phyloP scores from a whole-genome alignment of 2,329 filamentous ascomycete species.

The Golovinomyces cichoracearum region DNA sequence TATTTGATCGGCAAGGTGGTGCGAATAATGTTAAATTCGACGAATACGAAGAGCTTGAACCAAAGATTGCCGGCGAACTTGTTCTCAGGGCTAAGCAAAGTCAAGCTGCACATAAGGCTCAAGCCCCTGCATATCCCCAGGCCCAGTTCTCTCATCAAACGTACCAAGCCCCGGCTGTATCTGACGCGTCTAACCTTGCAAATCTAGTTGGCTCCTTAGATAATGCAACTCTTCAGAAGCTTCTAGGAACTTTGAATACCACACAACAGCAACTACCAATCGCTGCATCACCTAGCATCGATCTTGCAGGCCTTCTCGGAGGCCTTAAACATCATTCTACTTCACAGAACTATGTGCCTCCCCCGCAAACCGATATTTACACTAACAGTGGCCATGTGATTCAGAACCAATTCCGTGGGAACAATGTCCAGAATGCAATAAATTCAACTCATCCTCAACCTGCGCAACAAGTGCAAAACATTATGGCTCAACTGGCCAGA shows the following conservation, averaged over 20 bases:
- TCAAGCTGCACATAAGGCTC: constrained; percentile 16
- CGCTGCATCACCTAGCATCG: constrained; percentile 16
- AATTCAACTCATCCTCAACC: constrained; percentile 16
- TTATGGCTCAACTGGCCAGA: constrained; percentile 46
- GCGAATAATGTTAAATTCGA: constrained; percentile 55
- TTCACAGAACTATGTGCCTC: constrained; percentile 13
- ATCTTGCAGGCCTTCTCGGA: constrained; percentile 13
- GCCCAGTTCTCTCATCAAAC: constrained; percentile 17
- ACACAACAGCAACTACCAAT: constrained; percentile 9
- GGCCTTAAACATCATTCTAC: constrained; percentile 9
- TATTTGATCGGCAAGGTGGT: constrained; percentile 62
- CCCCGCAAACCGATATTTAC: constrained; percentile 8
- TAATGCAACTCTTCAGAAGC: constrained; percentile 39
- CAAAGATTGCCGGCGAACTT: constrained; percentile 52
- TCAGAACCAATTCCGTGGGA: constrained; percentile 10
- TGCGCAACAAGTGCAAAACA: constrained; percentile 37
- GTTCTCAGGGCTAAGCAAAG: constrained; percentile 42
- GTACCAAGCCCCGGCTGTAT: constrained; percentile 14
- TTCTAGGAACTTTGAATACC: constrained; percentile 31
- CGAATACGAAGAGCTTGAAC: constrained; percentile 64
- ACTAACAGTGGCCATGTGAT: constrained; percentile 7
- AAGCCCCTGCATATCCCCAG: constrained; percentile 6
- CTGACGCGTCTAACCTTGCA: constrained; percentile 26
- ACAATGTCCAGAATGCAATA: constrained; percentile 7
- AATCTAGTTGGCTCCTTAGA: constrained; percentile 43